Base-by-base conservation (phyloP, 495 filamentous ascomycete genomes). In the Platismatia glauca region DNA sequence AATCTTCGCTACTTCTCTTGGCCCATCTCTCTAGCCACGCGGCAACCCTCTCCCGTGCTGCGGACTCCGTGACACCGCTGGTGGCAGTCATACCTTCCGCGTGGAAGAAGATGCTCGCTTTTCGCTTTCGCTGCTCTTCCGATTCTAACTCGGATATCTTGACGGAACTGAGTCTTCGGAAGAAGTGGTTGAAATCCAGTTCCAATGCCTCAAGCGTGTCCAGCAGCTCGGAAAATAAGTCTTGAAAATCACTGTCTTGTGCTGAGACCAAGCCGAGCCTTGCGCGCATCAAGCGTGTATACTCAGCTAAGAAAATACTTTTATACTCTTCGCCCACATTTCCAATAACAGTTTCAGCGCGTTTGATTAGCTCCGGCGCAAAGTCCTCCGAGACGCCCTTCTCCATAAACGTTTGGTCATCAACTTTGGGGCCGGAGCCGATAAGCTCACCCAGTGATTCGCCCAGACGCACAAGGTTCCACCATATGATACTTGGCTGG, bases 401-500 rank as follows among this genome's bases (percentile, higher is more conserved):
- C 12, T 80, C 76, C 22, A 90, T 70, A 66, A 97, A 97, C 13
- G 71, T 73, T 18, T 81, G 73, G 6, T 85, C 81, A 69, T 97
- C 91, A 46, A 90, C 82, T 35, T 72, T 70, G 20, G 77, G 69
- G 3, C 87, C 90, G 0, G 85, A 82, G 44, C 91, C 94, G 29
- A 97, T 81, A 7, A 95, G 81, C 72, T 98, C 94, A 44, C 90
- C 94, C 0, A 97, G 72, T n/a, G 86, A 83, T 75, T 97, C 94
- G 59, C 89, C 94, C 0, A 98, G 81, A 29, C 94, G 85, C 15
- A 96, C 90, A 5, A 98, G 81, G 68, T 98, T 98, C 94, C 94
- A 98, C 94, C 94, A 98, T 70, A 98, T 91, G 48, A 97, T 88
- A 53, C 86, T 90, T 2, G 94, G 91, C 69, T 98, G 94, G 74